Evolutionary conservation across 768 basidiomycete genomes (phyloP).

Genomic region (Auricularia sp.): DNA sequence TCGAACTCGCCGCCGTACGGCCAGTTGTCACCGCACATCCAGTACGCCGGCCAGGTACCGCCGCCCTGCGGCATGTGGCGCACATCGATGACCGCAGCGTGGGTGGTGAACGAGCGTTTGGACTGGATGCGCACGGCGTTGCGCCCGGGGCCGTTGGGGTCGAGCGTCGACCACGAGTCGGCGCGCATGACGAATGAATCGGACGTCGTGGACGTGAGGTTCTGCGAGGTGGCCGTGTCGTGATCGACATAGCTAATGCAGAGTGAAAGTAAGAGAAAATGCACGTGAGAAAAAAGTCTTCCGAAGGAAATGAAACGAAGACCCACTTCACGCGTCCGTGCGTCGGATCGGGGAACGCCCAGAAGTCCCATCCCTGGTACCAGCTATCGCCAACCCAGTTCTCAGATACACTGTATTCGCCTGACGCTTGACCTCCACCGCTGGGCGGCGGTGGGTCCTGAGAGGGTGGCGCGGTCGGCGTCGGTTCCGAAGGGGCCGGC

Average conservation of each 20-base stretch:
- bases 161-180: constrained; percentile 38
- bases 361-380: background rate
- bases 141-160: constrained; percentile 41
- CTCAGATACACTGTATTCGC: background rate
- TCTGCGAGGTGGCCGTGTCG: constrained; percentile 39
- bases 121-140: constrained; percentile 48
- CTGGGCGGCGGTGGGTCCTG: background rate
- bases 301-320: background rate
- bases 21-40: constrained; percentile 32
- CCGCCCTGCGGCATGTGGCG: constrained; percentile 54
- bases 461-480: background rate
- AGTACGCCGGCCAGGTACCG: constrained; percentile 26
- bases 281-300: background rate
- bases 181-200: constrained; percentile 47
- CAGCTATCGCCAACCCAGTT: background rate
- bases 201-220: constrained; percentile 47
- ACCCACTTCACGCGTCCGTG: background rate
- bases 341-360: background rate
- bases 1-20: constrained; percentile 30
- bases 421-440: background rate
- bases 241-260: constrained; percentile 13
- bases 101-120: constrained; percentile 41
- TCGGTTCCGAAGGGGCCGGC: background rate
- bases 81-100: constrained; percentile 47
- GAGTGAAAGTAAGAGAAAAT: background rate